Conservation (phyloP, 1,284 basidiomycete genomes). For the Takashimella tepidaria region DNA sequence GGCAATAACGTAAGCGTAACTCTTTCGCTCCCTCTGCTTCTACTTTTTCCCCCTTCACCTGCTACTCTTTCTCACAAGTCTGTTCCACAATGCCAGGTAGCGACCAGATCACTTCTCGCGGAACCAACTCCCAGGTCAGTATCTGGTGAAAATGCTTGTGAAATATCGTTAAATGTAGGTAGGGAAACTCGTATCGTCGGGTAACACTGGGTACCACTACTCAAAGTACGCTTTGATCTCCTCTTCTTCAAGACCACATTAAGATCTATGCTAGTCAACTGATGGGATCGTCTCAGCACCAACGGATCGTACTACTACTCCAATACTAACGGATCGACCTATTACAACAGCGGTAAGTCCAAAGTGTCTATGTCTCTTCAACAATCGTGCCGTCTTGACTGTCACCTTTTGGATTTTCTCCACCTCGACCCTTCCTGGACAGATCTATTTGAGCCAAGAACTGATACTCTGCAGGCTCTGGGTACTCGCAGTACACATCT, state of each 20-base stretch:
- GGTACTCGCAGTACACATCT: slow-evolving; percentile 55
- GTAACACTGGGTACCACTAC: slow-evolving; percentile 55
- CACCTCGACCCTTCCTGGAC: neutral
- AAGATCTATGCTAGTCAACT: too few species aligned
- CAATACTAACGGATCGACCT: slow-evolving; percentile 59
- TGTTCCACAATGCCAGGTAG: slow-evolving; percentile 13
- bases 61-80: too few species aligned
- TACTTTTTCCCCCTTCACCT: too few species aligned
- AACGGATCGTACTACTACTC: slow-evolving; percentile 59
- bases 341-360: slow-evolving; percentile 51
- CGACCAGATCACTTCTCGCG: slow-evolving; percentile 48
- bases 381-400: too few species aligned
- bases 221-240: slow-evolving; percentile 57
- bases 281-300: too few species aligned
- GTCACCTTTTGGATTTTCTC: too few species aligned
- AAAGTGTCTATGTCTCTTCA: neutral
- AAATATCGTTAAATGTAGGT: too few species aligned
- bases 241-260: too few species aligned
- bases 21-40: neutral
- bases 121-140: slow-evolving; percentile 54
- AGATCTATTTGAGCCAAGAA: neutral
- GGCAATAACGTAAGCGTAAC: too few species aligned
- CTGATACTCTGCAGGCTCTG: slow-evolving; percentile 39
- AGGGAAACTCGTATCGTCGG: slow-evolving; percentile 58
- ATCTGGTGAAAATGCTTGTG: too few species aligned